Conservation (phyloP, 768 basidiomycete genomes). For the Termitomyces eurrhizus region DNA sequence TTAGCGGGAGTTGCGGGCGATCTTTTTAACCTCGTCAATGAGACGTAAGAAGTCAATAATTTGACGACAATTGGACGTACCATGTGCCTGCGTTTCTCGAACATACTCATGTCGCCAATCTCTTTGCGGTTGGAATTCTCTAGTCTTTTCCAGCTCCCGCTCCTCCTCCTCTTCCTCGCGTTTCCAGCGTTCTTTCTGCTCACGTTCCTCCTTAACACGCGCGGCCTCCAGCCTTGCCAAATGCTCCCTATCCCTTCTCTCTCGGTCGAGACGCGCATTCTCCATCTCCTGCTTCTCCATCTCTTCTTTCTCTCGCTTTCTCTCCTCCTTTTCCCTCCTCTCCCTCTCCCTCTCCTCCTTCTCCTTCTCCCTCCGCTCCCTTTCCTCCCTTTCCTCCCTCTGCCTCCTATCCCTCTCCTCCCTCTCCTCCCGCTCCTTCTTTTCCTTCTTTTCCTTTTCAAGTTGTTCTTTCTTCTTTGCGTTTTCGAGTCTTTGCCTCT, state of each 20-base stretch:
- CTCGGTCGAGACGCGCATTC: conserved; percentile 4
- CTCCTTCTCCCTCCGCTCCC: background rate
- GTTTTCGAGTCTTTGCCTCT: background rate
- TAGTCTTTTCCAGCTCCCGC: background rate
- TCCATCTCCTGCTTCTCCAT: conserved; percentile 3
- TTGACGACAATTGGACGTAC: background rate
- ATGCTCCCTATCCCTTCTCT: background rate
- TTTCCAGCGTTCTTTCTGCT: background rate
- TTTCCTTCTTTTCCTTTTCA: background rate
- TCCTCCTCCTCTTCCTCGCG: background rate
- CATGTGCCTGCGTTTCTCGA: background rate
- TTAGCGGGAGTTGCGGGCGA: background rate
- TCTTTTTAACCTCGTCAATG: background rate
- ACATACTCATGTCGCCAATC: background rate
- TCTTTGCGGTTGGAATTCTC: background rate
- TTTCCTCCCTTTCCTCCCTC: background rate
- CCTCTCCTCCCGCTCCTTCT: background rate
- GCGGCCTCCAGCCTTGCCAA: background rate
- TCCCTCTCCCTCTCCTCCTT: background rate
- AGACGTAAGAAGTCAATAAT: background rate
- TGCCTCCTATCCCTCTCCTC: background rate
- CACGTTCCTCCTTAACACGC: background rate
- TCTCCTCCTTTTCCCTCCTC: background rate
- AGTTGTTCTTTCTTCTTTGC: background rate
- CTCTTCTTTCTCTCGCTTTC: background rate